Evolutionary conservation across 2,329 filamentous ascomycete species (phyloP).

Genomic region (Penicillium sp.): DNA sequence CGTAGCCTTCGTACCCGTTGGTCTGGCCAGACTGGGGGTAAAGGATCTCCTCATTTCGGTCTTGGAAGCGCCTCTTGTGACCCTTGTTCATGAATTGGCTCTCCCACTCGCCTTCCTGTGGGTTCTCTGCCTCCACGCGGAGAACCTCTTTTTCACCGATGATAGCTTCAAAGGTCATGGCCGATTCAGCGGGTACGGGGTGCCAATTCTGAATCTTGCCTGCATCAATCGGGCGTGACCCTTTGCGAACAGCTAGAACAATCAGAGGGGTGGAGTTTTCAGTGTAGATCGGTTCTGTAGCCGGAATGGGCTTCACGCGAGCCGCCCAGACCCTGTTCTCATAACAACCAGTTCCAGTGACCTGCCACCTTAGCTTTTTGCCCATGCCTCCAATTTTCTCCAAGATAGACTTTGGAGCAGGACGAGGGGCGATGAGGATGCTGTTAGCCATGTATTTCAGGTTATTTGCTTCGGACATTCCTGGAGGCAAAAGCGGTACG

Average conservation of each 20-base stretch:
- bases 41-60: conserved; percentile 52
- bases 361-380: conserved; percentile 77
- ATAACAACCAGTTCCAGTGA: conserved; percentile 70
- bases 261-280: conserved; percentile 77
- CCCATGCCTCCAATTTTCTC: conserved; percentile 85
- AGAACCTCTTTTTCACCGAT: conserved; percentile 85
- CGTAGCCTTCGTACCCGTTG: conserved; percentile 21
- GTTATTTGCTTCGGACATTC: conserved; percentile 62
- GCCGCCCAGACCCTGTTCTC: conserved; percentile 88
- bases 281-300: conserved; percentile 68
- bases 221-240: conserved; percentile 74
- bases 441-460: conserved; percentile 82
- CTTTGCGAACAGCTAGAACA: conserved; percentile 75
- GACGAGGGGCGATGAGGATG: conserved; percentile 81
- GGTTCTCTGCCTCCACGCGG: conserved; percentile 71
- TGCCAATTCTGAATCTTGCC: conserved; percentile 81
- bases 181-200: conserved; percentile 66
- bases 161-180: conserved; percentile 74
- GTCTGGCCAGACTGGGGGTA: conserved; percentile 25
- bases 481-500: conserved; percentile 59
- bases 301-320: conserved; percentile 68
- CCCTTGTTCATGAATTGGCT: conserved; percentile 60
- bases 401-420: conserved; percentile 68
- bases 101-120: conserved; percentile 62
- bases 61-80: conserved; percentile 57